Conservation (phyloP, 352 stramenopile species). For the Pythium vanterpoolii region DNA sequence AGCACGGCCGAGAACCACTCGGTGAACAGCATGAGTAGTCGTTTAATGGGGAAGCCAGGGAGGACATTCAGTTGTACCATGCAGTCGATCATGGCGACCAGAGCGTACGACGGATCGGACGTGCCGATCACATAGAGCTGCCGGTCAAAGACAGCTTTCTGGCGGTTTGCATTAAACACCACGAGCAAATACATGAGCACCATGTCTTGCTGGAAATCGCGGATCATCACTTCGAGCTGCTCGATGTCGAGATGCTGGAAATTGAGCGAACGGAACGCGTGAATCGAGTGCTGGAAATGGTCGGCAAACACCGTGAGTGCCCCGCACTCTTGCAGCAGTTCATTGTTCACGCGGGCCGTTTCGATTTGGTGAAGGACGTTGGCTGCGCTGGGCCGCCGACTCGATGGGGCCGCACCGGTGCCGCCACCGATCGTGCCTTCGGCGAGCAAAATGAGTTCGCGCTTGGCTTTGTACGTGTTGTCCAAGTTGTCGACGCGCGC, state of each 20-base stretch:
- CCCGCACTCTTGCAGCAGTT: constrained; percentile 69
- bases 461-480: constrained; percentile 67
- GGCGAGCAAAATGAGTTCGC: constrained; percentile 59
- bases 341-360: constrained; percentile 56
- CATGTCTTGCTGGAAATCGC: constrained; percentile 73
- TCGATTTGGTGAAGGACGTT: constrained; percentile 44
- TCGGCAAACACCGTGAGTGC: constrained; percentile 62
- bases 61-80: constrained; percentile 65
- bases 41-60: constrained; percentile 77
- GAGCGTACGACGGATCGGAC: constrained; percentile 45
- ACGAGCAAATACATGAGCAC: constrained; percentile 77
- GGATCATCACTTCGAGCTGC: constrained; percentile 55
- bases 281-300: constrained; percentile 57
- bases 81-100: constrained; percentile 74
- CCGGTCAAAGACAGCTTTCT: constrained; percentile 63
- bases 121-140: constrained; percentile 68
- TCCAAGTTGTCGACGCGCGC: constrained; percentile 58
- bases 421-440: constrained; percentile 39
- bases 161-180: constrained; percentile 63
- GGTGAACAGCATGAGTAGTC: constrained; percentile 64
- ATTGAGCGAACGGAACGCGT: constrained; percentile 66
- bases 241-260: constrained; percentile 74
- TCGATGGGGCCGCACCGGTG: not conserved
- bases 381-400: constrained; percentile 13
- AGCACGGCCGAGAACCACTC: constrained; percentile 66